phyloP scores from a whole-genome alignment of 2,329 filamentous ascomycete genomes.

The Penicillium polonicum region DNA sequence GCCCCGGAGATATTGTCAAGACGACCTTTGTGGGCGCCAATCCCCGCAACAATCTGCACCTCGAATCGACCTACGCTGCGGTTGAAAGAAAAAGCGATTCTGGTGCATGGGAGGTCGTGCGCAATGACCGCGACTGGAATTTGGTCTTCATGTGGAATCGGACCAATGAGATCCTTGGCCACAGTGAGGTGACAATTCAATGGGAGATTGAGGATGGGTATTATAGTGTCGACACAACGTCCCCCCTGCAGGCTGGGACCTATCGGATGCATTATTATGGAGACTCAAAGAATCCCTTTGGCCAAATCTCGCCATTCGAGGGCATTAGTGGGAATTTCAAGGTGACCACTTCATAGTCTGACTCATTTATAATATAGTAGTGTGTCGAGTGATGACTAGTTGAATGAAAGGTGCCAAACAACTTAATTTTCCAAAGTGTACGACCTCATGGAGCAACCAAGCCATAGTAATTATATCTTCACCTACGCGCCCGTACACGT shows the following conservation, averaged over 20 bases:
- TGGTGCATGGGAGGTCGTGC: slow-evolving; percentile 63
- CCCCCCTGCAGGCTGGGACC: slow-evolving; percentile 52
- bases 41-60: slow-evolving; percentile 79
- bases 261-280: slow-evolving; percentile 85
- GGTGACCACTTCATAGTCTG: slow-evolving; percentile 24
- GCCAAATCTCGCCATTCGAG: slow-evolving; percentile 66
- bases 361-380: not conserved
- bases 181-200: slow-evolving; percentile 72
- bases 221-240: slow-evolving; percentile 39
- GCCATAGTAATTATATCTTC: not conserved
- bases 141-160: slow-evolving; percentile 78
- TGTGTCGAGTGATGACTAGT: not conserved
- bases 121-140: slow-evolving; percentile 78
- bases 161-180: slow-evolving; percentile 65
- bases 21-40: slow-evolving; percentile 82
- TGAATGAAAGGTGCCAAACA: not conserved
- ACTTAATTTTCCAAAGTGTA: not conserved
- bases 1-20: slow-evolving; percentile 60
- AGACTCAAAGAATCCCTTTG: slow-evolving; percentile 68
- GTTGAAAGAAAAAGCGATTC: slow-evolving; percentile 62
- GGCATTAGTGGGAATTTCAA: slow-evolving; percentile 58
- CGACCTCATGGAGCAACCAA: not conserved
- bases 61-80: slow-evolving; percentile 73
- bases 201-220: slow-evolving; percentile 73
- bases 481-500: slow-evolving; percentile 1